Evolutionary conservation across 495 filamentous ascomycete genomes (phyloP).

Genomic region (Lophiotrema nucula): DNA sequence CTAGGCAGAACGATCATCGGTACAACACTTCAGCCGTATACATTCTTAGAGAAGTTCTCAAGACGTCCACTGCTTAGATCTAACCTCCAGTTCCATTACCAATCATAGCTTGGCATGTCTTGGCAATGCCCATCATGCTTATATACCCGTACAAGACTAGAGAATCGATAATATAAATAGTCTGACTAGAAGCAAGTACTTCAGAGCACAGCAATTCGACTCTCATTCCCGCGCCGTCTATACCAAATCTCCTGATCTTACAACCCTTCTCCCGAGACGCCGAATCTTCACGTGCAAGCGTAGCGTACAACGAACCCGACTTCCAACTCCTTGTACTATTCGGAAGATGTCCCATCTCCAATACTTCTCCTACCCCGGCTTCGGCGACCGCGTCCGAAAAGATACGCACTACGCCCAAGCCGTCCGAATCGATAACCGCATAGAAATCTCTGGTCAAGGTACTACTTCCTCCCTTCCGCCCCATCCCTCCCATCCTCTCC

Average conservation of each 20-base stretch:
- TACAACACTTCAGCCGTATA: too few relatives aligned
- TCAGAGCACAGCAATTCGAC: not conserved
- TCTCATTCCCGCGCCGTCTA: not conserved
- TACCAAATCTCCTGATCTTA: not conserved
- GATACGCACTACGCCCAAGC: slow-evolving; percentile 20
- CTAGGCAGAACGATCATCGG: too few relatives aligned
- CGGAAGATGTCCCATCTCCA: slow-evolving; percentile 12
- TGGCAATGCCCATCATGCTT: not conserved
- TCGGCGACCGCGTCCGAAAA: slow-evolving; percentile 3
- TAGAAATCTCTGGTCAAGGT: slow-evolving; percentile 21
- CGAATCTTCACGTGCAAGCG: too few relatives aligned
- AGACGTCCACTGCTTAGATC: too few relatives aligned
- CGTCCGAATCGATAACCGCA: slow-evolving; percentile 9
- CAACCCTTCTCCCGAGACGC: not conserved
- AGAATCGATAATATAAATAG: not conserved
- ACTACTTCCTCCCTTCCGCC: not conserved
- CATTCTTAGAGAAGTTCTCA: too few relatives aligned
- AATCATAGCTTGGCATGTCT: not conserved
- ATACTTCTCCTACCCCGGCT: slow-evolving; percentile 13
- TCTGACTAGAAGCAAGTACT: not conserved
- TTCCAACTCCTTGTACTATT: not conserved
- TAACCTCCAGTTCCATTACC: too few relatives aligned
- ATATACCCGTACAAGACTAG: not conserved
- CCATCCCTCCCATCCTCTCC: not conserved
- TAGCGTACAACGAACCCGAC: not conserved